Evolutionary conservation across 106 monocot genomes (phyloP).

Genomic region (Acorus gramineus): DNA sequence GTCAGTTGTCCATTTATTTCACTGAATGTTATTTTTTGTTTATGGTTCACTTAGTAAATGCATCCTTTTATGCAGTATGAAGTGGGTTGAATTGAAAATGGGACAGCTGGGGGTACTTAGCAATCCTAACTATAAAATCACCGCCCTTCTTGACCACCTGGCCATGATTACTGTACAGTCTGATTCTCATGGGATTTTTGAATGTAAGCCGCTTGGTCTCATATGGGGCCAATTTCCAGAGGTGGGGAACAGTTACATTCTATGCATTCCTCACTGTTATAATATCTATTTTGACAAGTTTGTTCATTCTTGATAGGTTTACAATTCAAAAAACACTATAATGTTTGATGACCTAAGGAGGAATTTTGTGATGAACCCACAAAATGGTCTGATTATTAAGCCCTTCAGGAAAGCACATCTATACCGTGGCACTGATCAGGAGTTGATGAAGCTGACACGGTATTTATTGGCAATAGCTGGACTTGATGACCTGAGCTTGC

Average conservation of each 20-base stretch:
- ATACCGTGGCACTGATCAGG: constrained; percentile 68
- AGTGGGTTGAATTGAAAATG: constrained; percentile 97
- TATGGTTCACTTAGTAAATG: background rate
- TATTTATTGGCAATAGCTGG: constrained; percentile 86
- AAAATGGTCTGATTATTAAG: constrained; percentile 86
- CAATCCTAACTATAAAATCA: constrained; percentile 88
- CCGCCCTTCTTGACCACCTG: constrained; percentile 84
- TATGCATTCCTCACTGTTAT: background rate
- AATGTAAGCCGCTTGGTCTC: constrained; percentile 93
- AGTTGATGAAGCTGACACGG: constrained; percentile 70
- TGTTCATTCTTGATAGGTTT: constrained; percentile 37
- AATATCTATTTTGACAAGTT: background rate
- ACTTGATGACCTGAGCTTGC: constrained; percentile 60
- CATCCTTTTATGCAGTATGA: constrained; percentile 58
- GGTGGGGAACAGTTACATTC: constrained; percentile 20
- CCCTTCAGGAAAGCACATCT: constrained; percentile 82
- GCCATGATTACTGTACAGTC: constrained; percentile 97
- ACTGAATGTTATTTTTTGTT: background rate
- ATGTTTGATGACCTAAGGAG: constrained; percentile 96
- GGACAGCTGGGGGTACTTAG: constrained; percentile 81
- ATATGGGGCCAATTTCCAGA: constrained; percentile 90
- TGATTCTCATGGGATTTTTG: constrained; percentile 66
- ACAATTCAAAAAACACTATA: constrained; percentile 70
- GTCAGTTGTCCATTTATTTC: constrained; percentile 23
- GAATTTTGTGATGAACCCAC: constrained; percentile 99